These are phyloP conservation scores for Stagonosporopsis rhizophila DNA, from an alignment of 2,329 filamentous ascomycete species.

Conservation along the genomic window DNA sequence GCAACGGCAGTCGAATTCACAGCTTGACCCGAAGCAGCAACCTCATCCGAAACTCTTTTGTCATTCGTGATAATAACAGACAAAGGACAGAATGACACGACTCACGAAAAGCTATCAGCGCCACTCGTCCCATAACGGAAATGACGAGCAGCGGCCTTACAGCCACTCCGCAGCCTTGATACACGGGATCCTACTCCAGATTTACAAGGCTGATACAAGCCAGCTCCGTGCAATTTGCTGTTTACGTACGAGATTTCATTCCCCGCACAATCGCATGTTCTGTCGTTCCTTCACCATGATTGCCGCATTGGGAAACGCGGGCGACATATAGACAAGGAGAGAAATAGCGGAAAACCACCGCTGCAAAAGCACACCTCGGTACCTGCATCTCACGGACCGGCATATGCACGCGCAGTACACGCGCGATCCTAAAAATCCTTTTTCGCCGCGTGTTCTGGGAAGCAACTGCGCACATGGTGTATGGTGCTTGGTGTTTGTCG, in stretches of 20 bases:
- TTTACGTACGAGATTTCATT: slow-evolving; percentile 7
- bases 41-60: slow-evolving; percentile 7
- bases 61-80: neutral
- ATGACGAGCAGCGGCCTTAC: slow-evolving; percentile 13
- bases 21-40: slow-evolving; percentile 14
- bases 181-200: neutral
- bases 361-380: neutral
- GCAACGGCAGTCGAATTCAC: neutral
- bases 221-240: slow-evolving; percentile 12
- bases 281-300: neutral
- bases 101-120: neutral
- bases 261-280: slow-evolving; percentile 10
- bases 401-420: neutral
- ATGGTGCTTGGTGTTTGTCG: slow-evolving; percentile 2
- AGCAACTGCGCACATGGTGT: neutral
- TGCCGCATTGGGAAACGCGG: slow-evolving; percentile 1
- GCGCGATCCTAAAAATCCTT: slow-evolving; percentile 4
- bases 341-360: neutral
- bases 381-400: slow-evolving; percentile 8
- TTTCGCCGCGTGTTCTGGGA: neutral
- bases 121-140: slow-evolving; percentile 6
- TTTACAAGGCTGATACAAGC: slow-evolving; percentile 1
- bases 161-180: slow-evolving; percentile 13
- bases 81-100: neutral
- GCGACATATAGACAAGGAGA: slow-evolving; percentile 7